phyloP scores from a whole-genome alignment of 305 asterid genomes.

The Stenogyne calaminthoides region DNA sequence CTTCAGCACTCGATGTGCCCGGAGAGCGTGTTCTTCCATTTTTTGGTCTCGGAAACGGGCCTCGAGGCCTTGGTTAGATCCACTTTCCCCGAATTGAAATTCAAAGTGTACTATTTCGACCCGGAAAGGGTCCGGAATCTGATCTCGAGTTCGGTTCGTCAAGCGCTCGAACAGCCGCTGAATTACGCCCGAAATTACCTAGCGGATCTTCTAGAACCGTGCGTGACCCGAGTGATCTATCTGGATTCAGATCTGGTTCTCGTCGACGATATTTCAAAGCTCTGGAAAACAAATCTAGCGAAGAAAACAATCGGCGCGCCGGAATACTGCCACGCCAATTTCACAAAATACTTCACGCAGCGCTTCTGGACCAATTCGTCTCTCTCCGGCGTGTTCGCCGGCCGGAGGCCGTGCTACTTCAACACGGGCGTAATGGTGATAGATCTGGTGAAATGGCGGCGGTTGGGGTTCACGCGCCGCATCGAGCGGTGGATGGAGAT shows the following conservation, averaged over 20 bases:
- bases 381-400: constrained; percentile 53
- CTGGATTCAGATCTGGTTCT: constrained; percentile 92
- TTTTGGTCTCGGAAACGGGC: constrained; percentile 69
- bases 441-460: constrained; percentile 87
- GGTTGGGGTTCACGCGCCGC: constrained; percentile 73
- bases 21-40: constrained; percentile 85
- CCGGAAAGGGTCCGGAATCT: constrained; percentile 77
- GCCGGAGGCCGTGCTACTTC: constrained; percentile 75
- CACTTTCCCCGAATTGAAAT: constrained; percentile 84
- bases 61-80: constrained; percentile 72
- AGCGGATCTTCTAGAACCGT: constrained; percentile 78
- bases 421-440: constrained; percentile 98
- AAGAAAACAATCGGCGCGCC: constrained; percentile 90
- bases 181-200: constrained; percentile 92
- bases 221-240: constrained; percentile 83
- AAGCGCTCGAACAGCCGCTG: constrained; percentile 88
- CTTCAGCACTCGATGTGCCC: constrained; percentile 85
- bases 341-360: constrained; percentile 79
- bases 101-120: constrained; percentile 83
- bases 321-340: constrained; percentile 91
- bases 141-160: constrained; percentile 85
- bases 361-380: constrained; percentile 69
- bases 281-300: constrained; percentile 70
- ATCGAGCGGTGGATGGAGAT: constrained; percentile 97
- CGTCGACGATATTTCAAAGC: constrained; percentile 79